phyloP scores from a whole-genome alignment of 2,329 filamentous ascomycete genomes.

The Ceratocystis cacaofunesta region DNA sequence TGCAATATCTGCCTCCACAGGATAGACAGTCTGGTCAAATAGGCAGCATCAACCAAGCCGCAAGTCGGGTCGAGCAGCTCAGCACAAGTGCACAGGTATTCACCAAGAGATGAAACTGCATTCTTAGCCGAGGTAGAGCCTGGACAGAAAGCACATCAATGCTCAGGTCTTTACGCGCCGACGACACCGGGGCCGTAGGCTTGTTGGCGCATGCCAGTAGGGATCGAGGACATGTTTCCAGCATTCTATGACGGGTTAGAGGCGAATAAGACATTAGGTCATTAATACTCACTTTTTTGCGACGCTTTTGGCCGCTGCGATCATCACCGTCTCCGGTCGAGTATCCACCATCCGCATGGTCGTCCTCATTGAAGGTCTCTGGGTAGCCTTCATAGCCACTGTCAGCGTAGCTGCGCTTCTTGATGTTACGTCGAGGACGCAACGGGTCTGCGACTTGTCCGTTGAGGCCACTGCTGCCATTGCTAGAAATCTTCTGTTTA shows the following conservation, averaged over 20 bases:
- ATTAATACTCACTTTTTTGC: slow-evolving; percentile 43
- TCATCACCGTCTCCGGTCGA: slow-evolving; percentile 60
- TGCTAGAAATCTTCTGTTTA: neutral
- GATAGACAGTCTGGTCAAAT: slow-evolving; percentile 2
- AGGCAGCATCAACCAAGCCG: slow-evolving; percentile 17
- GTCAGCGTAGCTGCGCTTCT: slow-evolving; percentile 65
- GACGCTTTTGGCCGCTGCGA: slow-evolving; percentile 40
- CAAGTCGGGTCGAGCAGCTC: neutral
- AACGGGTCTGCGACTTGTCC: slow-evolving; percentile 26
- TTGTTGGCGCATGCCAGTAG: slow-evolving; percentile 33
- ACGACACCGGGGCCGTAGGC: slow-evolving; percentile 46
- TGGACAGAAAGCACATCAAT: neutral
- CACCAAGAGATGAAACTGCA: slow-evolving; percentile 6
- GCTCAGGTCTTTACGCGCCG: slow-evolving; percentile 30
- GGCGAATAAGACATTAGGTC: slow-evolving; percentile 21
- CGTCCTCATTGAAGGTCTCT: slow-evolving; percentile 57
- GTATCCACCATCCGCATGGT: slow-evolving; percentile 46
- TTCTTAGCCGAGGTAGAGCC: slow-evolving; percentile 16
- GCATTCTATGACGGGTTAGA: slow-evolving; percentile 35
- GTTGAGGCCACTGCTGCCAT: neutral
- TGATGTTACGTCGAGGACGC: slow-evolving; percentile 49
- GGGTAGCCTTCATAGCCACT: slow-evolving; percentile 60
- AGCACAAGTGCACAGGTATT: slow-evolving; percentile 9
- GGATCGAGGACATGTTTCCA: slow-evolving; percentile 30
- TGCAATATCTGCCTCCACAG: neutral